Evolutionary conservation across 345 rosid genomes (phyloP).

Genomic region (Erysimum cheiranthoides): DNA sequence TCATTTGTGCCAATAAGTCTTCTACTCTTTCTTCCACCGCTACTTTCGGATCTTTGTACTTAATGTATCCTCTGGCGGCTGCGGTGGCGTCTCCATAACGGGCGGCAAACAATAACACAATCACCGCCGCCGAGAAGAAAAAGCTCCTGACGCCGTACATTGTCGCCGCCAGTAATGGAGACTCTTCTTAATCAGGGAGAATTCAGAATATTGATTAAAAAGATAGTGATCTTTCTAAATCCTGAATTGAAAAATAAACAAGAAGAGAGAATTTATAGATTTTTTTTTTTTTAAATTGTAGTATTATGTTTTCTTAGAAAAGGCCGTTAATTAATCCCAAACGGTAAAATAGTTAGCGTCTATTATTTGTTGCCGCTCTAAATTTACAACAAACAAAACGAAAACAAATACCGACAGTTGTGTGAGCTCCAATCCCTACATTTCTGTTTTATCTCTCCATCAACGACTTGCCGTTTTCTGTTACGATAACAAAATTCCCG

Average conservation of each 20-base stretch:
- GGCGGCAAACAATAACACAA: constrained; percentile 28
- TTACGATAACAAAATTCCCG: neutral
- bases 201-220: constrained; percentile 25
- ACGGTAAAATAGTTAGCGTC: constrained; percentile 4
- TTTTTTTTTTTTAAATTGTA: too few species aligned
- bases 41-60: constrained; percentile 55
- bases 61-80: constrained; percentile 39
- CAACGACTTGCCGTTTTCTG: constrained; percentile 17
- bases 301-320: neutral
- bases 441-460: neutral
- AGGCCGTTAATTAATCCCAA: constrained; percentile 22
- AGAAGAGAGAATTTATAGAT: neutral
- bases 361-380: constrained; percentile 8
- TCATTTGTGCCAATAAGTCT: constrained; percentile 58
- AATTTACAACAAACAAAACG: constrained; percentile 14
- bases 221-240: constrained; percentile 27
- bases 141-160: constrained; percentile 25
- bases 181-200: constrained; percentile 16
- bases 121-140: constrained; percentile 19
- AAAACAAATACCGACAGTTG: constrained; percentile 21
- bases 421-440: constrained; percentile 7
- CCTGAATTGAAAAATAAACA: constrained; percentile 12
- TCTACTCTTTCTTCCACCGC: constrained; percentile 50
- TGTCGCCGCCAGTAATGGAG: constrained; percentile 36
- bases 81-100: constrained; percentile 37